A percentile compares a stretch with the other conserved stretches of the same genome.
phyloP scores from a whole-genome alignment of 306 rosid species.

The Parietaria judaica region DNA sequence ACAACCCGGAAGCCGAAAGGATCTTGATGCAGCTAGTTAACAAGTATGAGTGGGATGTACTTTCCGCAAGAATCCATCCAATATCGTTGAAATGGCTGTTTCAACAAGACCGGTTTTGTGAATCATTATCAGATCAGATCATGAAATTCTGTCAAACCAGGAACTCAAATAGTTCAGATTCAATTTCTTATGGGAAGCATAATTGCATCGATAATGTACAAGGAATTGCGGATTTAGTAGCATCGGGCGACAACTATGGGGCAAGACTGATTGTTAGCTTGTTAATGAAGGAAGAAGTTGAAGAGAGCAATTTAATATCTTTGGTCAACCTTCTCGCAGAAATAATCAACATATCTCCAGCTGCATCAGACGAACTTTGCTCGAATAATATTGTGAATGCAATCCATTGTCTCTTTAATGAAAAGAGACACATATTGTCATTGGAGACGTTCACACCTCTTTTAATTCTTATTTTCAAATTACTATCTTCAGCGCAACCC shows the following conservation, averaged over 20 bases:
- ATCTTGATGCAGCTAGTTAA: constrained; percentile 53
- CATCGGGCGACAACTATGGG: constrained; percentile 57
- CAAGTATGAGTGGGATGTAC: constrained; percentile 61
- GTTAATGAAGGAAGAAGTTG: constrained; percentile 49
- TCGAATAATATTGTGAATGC: constrained; percentile 50
- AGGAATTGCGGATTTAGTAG: constrained; percentile 63
- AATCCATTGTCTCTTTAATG: constrained; percentile 33
- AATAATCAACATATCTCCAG: constrained; percentile 41
- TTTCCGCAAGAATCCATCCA: constrained; percentile 58
- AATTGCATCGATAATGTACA: constrained; percentile 31
- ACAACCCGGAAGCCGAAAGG: constrained; percentile 70
- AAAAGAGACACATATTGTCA: constrained; percentile 29
- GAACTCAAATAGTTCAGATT: constrained; percentile 27
- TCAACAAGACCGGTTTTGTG: constrained; percentile 62
- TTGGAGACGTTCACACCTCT: constrained; percentile 30
- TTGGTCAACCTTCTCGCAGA: constrained; percentile 41
- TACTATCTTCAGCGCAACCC: constrained; percentile 46
- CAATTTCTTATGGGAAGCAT: constrained; percentile 25
- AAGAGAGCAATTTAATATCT: constrained; percentile 44
- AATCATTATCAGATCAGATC: constrained; percentile 53
- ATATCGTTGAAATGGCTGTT: constrained; percentile 81
- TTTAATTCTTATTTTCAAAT: constrained; percentile 44
- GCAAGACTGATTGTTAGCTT: constrained; percentile 55
- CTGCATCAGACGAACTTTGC: constrained; percentile 53
- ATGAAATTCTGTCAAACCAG: constrained; percentile 55